Base-by-base conservation (phyloP, 1,284 basidiomycete genomes). In the Heterobasidion annosum region DNA sequence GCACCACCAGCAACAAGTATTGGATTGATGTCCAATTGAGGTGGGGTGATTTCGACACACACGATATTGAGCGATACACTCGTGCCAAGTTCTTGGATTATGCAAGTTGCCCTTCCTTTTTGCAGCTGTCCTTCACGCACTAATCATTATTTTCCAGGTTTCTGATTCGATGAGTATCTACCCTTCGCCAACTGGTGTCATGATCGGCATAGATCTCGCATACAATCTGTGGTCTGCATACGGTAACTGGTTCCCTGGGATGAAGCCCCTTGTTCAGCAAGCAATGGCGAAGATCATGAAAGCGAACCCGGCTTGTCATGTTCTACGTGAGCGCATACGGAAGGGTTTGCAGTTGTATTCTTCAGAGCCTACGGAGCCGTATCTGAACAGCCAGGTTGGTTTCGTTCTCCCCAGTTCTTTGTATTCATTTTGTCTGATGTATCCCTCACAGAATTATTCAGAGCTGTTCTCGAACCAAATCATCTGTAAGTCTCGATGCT, bases 271-370 rank as follows among this genome's bases (percentile, higher is more conserved):
- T 58, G 88, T 99, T 59, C 96, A 98, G 72, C 95, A 98, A 73
- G 97, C 96, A 3, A 98, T 99, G 94, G 92, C 91, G 47, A 99
- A 99, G 81, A 92, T 99, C 70, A 97, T 98, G 94, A 96, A 96
- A 70, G 94, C 93, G 48, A 96, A 97, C 64, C 97, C 97, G 9
- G 97, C 97, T n/a, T 86, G 92, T 54, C 97, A 98, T 67, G 97
- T 99, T 37, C 75, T 99, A 55, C 90, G 97, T 52, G 97, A 99
- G 74, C 96, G 97, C 75, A 97, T 99, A 64, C 84, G 97, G 64
- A 99, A 99, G 76, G 93, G 95, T 71, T 79, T 99, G 16, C 97
- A 99, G 72, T 78, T 99, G 19, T 99, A 99, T 74, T 98, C 95
- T 34, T 99, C 96, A 25, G 97, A 99, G 72, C 96, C 97, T 5